Percentiles rank a stretch among this genome's conserved stretches.
These are phyloP conservation scores for Penicillium sp. DNA, from an alignment of 2,329 filamentous ascomycete genomes.

Conservation along the genomic window DNA sequence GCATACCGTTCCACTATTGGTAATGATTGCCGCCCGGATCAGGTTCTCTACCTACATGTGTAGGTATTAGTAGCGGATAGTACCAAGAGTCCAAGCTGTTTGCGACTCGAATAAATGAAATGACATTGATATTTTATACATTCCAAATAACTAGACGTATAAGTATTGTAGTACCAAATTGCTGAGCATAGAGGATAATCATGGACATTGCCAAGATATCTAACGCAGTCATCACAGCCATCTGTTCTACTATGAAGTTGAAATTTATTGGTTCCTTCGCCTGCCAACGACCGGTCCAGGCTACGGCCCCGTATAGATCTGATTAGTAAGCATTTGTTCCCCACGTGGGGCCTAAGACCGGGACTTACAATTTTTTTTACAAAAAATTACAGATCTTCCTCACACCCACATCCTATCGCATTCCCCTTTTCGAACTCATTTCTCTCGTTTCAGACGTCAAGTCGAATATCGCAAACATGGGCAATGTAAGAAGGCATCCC, in stretches of 20 bases:
- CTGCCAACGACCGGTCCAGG: too few species aligned
- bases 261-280: background rate
- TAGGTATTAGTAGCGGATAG: background rate
- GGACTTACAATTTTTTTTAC: slow-evolving; percentile 7
- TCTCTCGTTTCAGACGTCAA: slow-evolving; percentile 36
- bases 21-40: background rate
- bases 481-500: slow-evolving; percentile 21
- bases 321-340: slow-evolving; percentile 14
- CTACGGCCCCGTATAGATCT: slow-evolving; percentile 25
- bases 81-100: background rate
- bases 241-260: background rate
- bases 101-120: background rate
- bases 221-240: too few species aligned
- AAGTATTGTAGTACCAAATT: too few species aligned
- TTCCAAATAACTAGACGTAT: background rate
- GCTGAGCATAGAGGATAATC: background rate
- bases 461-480: slow-evolving; percentile 17
- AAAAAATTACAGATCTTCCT: slow-evolving; percentile 7
- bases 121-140: background rate
- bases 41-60: background rate
- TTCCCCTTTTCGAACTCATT: slow-evolving; percentile 21
- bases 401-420: slow-evolving; percentile 13
- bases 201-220: background rate
- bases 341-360: slow-evolving; percentile 5
- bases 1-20: too few species aligned